phyloP scores from a whole-genome alignment of 768 basidiomycete genomes.

The Tubosaeta sp. region DNA sequence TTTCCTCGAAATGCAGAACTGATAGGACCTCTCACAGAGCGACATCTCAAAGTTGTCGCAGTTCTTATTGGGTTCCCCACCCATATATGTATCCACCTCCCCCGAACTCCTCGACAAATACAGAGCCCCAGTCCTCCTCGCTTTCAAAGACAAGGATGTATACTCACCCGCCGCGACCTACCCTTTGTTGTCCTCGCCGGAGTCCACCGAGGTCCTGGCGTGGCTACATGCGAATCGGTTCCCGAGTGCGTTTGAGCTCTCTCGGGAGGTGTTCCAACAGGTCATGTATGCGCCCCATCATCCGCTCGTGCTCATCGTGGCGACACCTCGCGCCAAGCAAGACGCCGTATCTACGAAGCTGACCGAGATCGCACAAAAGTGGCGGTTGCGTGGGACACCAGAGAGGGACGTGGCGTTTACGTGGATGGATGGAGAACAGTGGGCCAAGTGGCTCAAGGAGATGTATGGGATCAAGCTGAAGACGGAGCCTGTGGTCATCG shows the following conservation, averaged over 20 bases:
- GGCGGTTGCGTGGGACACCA: slow-evolving; percentile 37
- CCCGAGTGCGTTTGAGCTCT: slow-evolving; percentile 70
- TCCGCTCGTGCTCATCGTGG: slow-evolving; percentile 60
- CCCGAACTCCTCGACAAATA: slow-evolving; percentile 32
- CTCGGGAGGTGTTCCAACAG: slow-evolving; percentile 70
- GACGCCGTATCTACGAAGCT: slow-evolving; percentile 19
- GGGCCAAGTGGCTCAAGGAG: slow-evolving; percentile 86
- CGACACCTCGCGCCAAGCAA: not conserved
- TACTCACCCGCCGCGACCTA: slow-evolving; percentile 44
- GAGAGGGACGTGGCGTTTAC: slow-evolving; percentile 68
- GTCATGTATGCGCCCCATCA: slow-evolving; percentile 29
- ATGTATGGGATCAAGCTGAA: slow-evolving; percentile 66
- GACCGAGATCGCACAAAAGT: slow-evolving; percentile 52
- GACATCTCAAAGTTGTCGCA: slow-evolving; percentile 54
- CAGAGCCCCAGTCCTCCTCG: slow-evolving; percentile 53
- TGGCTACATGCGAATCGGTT: slow-evolving; percentile 73
- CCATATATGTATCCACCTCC: slow-evolving; percentile 41
- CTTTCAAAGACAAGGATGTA: slow-evolving; percentile 56
- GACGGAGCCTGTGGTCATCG: slow-evolving; percentile 45
- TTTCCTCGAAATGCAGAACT: not conserved
- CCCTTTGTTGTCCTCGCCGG: not conserved
- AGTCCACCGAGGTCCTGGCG: slow-evolving; percentile 23
- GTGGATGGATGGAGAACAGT: slow-evolving; percentile 84
- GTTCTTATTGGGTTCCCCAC: slow-evolving; percentile 45
- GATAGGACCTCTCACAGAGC: slow-evolving; percentile 31